Percentiles rank a stretch among this genome's conserved stretches.
These are phyloP conservation scores for Lagenaria siceraria DNA, from an alignment of 306 rosid genomes.

Conservation along the genomic window DNA sequence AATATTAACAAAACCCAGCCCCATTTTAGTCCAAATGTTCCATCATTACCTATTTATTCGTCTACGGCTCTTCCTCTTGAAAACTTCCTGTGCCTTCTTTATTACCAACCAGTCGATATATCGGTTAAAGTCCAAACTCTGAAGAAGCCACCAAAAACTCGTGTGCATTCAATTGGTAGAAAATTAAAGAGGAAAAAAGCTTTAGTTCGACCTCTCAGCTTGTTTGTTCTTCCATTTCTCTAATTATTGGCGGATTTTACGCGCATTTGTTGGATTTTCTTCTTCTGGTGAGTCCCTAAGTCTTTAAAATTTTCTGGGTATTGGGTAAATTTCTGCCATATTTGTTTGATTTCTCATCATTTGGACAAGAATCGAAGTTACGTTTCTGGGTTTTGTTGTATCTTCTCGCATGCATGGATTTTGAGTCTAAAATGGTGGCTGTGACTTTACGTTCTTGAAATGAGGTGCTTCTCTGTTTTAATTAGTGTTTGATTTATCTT, in stretches of 20 bases:
- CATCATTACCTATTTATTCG: slow-evolving; percentile 33
- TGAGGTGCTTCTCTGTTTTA: not conserved
- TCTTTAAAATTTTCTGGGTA: not conserved
- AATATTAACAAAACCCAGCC: slow-evolving; percentile 15
- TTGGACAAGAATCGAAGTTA: not conserved
- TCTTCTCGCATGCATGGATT: not conserved
- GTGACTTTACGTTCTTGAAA: not conserved
- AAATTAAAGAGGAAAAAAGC: not conserved
- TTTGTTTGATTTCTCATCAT: not conserved
- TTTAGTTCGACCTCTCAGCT: not conserved
- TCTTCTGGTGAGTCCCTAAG: not conserved
- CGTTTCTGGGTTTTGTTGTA: not conserved
- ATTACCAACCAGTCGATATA: slow-evolving; percentile 17
- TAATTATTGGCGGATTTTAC: not conserved
- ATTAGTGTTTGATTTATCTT: not conserved
- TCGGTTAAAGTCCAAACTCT: slow-evolving; percentile 7
- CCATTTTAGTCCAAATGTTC: not conserved
- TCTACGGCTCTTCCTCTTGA: slow-evolving; percentile 8
- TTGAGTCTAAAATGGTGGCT: not conserved
- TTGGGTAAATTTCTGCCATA: not conserved
- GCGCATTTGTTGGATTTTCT: not conserved
- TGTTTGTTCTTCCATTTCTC: not conserved
- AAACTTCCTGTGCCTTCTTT: slow-evolving; percentile 7
- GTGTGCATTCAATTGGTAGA: not conserved
- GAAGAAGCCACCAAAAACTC: slow-evolving; percentile 21